Conservation (phyloP, 805 yeast species). For the Yarrowia sp. region DNA sequence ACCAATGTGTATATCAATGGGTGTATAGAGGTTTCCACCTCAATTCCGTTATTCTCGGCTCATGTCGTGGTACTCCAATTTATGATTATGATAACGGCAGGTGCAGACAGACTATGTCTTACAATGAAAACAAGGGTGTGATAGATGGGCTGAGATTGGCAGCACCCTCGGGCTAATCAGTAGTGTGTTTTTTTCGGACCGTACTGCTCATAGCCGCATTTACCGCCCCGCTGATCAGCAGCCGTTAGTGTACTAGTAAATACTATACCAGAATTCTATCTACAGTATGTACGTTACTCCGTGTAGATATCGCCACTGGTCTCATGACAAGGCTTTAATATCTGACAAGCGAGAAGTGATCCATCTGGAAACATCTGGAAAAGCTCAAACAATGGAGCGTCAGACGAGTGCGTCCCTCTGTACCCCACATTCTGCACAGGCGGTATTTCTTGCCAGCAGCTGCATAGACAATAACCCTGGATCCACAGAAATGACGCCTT, state of each 20-base stretch:
- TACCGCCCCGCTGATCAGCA: no score
- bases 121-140: neutral
- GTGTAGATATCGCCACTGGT: neutral
- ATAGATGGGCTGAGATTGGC: neutral
- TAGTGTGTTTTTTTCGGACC: no score
- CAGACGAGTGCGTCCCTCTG: neutral
- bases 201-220: no score
- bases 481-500: constrained; percentile 12
- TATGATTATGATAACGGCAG: neutral
- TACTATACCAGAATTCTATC: no score
- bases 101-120: neutral
- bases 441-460: neutral
- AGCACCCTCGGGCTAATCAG: no score
- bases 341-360: neutral
- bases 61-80: no score
- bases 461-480: neutral
- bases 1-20: no score
- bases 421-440: neutral
- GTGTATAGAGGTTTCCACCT: no score
- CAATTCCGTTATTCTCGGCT: no score
- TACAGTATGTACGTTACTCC: no score
- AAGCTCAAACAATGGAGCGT: neutral
- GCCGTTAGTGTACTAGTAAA: no score
- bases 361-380: neutral
- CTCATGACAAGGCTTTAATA: neutral